phyloP scores from a whole-genome alignment of 164 flowering plant genomes.

The Umbellularia californica region DNA sequence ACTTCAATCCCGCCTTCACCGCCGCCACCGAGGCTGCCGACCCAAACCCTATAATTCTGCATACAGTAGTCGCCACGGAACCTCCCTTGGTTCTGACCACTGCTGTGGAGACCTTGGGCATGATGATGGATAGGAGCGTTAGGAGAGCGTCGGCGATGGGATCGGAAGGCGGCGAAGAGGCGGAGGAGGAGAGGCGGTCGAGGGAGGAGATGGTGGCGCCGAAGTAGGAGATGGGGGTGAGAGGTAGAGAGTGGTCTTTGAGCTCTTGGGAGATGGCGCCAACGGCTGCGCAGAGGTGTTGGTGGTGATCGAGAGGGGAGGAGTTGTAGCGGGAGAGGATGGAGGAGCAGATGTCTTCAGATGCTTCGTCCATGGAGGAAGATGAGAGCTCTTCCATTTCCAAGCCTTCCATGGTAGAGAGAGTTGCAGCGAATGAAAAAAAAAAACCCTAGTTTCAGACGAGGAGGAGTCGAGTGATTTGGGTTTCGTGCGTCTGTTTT shows the following conservation, averaged over 20 bases:
- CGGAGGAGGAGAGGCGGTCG: slow-evolving; percentile 31
- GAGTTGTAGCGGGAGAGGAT: slow-evolving; percentile 43
- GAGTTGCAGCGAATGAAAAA: not conserved
- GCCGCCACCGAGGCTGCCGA: slow-evolving; percentile 20
- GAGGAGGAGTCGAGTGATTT: too few species aligned
- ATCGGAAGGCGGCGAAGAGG: slow-evolving; percentile 20
- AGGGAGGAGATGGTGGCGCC: slow-evolving; percentile 62
- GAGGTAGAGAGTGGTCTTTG: slow-evolving; percentile 55
- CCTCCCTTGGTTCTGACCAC: slow-evolving; percentile 44
- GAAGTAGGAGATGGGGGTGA: slow-evolving; percentile 59
- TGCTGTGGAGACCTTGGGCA: slow-evolving; percentile 39
- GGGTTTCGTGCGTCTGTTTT: too few species aligned
- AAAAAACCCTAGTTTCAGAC: too few species aligned
- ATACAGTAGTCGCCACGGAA: slow-evolving; percentile 29
- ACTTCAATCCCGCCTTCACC: slow-evolving; percentile 47
- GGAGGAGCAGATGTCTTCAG: slow-evolving; percentile 38
- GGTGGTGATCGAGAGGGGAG: slow-evolving; percentile 59
- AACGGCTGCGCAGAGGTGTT: slow-evolving; percentile 62
- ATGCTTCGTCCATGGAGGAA: slow-evolving; percentile 9
- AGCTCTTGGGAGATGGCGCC: slow-evolving; percentile 80
- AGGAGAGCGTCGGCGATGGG: slow-evolving; percentile 48
- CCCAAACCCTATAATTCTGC: slow-evolving; percentile 25
- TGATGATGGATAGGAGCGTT: slow-evolving; percentile 38
- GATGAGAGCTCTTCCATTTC: slow-evolving; percentile 10
- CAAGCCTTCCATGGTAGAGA: slow-evolving; percentile 23